Conservation (phyloP, 305 asterid species). For the Lippia alba region DNA sequence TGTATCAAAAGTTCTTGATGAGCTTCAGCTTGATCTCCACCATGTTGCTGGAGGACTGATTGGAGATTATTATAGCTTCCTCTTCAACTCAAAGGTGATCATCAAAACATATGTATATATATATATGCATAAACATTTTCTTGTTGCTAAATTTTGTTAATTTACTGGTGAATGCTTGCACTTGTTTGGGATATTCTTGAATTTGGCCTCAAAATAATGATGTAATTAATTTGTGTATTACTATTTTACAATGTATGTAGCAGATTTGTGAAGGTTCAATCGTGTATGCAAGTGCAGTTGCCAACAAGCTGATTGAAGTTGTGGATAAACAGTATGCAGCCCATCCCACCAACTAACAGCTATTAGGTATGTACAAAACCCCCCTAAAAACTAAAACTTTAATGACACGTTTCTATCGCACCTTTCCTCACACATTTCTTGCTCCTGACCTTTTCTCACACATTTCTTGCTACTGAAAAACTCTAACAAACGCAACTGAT, state of each 20-base stretch:
- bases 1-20: slow-evolving; percentile 82
- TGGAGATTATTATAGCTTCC: slow-evolving; percentile 83
- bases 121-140: too few species aligned
- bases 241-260: not conserved
- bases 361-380: slow-evolving; percentile 38
- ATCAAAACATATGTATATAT: too few species aligned
- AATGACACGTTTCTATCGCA: too few species aligned
- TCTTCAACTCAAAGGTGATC: slow-evolving; percentile 84
- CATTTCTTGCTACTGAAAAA: too few species aligned
- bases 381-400: too few species aligned
- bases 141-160: too few species aligned
- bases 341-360: slow-evolving; percentile 56
- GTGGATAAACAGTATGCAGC: slow-evolving; percentile 79
- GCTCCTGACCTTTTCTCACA: too few species aligned
- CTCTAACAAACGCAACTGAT: too few species aligned
- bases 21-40: slow-evolving; percentile 84
- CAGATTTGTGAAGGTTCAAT: slow-evolving; percentile 92
- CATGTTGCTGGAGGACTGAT: slow-evolving; percentile 96
- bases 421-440: too few species aligned
- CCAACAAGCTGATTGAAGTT: slow-evolving; percentile 84
- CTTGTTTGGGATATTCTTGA: not conserved
- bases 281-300: slow-evolving; percentile 88
- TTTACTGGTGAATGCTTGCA: not conserved
- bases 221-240: not conserved
- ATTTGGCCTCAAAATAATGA: not conserved